These are phyloP conservation scores for Nicotiana rustica DNA, from an alignment of 305 asterid genomes.

Conservation along the genomic window DNA sequence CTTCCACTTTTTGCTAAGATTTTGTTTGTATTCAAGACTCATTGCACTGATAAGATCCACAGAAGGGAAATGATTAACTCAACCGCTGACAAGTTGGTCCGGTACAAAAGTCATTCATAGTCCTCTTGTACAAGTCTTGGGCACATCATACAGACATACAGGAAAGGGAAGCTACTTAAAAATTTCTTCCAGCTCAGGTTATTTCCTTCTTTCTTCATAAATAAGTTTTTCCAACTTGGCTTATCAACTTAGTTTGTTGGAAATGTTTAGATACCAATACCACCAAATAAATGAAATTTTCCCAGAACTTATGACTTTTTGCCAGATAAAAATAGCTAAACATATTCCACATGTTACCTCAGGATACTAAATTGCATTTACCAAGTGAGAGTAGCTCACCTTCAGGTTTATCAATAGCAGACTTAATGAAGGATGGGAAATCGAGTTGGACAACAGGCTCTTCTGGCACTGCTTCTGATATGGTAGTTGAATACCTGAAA, in stretches of 20 bases:
- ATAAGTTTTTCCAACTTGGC: background rate
- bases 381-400: conserved; percentile 52
- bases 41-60: conserved; percentile 15
- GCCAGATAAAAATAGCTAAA: background rate
- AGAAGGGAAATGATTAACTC: conserved; percentile 19
- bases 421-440: conserved; percentile 61
- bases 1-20: background rate
- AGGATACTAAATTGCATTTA: conserved; percentile 8
- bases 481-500: conserved; percentile 80
- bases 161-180: background rate
- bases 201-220: background rate
- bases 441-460: conserved; percentile 45
- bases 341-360: conserved; percentile 4
- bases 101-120: conserved; percentile 12
- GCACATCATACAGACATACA: background rate
- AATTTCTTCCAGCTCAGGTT: background rate
- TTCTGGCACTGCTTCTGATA: conserved; percentile 42
- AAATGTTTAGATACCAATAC: background rate
- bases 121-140: background rate
- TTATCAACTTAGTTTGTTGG: background rate
- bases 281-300: conserved; percentile 2
- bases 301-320: background rate
- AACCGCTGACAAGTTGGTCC: conserved; percentile 5
- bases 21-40: background rate
- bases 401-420: conserved; percentile 62